Conservation (phyloP, 768 basidiomycete species). For the Boletus reticuloceps region DNA sequence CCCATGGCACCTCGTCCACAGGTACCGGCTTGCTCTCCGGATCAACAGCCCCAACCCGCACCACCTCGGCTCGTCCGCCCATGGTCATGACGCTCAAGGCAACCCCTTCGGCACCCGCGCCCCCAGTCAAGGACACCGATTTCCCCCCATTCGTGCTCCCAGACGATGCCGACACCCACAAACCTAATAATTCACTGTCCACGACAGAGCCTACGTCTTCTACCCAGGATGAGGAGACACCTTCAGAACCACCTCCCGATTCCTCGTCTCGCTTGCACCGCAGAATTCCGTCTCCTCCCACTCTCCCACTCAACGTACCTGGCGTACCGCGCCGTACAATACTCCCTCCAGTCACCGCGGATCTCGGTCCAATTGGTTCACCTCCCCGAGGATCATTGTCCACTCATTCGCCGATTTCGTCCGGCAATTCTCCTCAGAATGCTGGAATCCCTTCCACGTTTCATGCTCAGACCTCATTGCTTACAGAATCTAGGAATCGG, state of each 20-base stretch:
- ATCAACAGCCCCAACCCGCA: slow-evolving; percentile 67
- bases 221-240: neutral
- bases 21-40: slow-evolving; percentile 39
- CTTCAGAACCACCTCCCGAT: slow-evolving; percentile 8
- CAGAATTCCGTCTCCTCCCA: slow-evolving; percentile 42
- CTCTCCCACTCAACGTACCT: slow-evolving; percentile 51
- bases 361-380: slow-evolving; percentile 84
- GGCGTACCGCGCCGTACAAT: slow-evolving; percentile 48
- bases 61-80: slow-evolving; percentile 50
- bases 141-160: slow-evolving; percentile 66
- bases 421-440: slow-evolving; percentile 38
- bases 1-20: slow-evolving; percentile 10
- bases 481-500: slow-evolving; percentile 38
- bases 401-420: slow-evolving; percentile 54
- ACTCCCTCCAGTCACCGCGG: slow-evolving; percentile 39
- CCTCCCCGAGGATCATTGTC: slow-evolving; percentile 53
- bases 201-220: neutral
- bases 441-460: slow-evolving; percentile 61
- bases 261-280: slow-evolving; percentile 12
- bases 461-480: slow-evolving; percentile 61
- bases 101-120: slow-evolving; percentile 75
- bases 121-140: slow-evolving; percentile 71
- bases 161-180: slow-evolving; percentile 48
- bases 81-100: slow-evolving; percentile 71
- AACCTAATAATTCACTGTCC: neutral